These are phyloP conservation scores for Globisporangium paroecandrum DNA, from an alignment of 352 stramenopile species.

Conservation along the genomic window DNA sequence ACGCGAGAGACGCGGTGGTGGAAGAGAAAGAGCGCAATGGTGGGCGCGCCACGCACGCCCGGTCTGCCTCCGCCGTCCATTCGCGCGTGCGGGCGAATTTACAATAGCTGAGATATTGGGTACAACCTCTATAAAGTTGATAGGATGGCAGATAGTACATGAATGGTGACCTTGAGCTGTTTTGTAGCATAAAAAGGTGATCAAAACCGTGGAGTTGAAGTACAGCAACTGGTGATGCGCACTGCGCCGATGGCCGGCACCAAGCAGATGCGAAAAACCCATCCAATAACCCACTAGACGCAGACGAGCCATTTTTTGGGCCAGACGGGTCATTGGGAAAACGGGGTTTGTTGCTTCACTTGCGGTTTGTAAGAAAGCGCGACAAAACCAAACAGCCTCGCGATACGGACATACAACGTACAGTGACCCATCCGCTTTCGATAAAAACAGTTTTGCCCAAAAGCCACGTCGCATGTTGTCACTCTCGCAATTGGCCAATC, in stretches of 20 bases:
- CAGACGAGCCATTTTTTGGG: too few relatives aligned
- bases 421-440: too few relatives aligned
- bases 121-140: background rate
- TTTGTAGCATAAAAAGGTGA: background rate
- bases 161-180: too few relatives aligned
- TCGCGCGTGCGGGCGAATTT: background rate
- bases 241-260: background rate
- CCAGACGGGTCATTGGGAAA: background rate
- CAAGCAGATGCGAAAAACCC: background rate
- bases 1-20: background rate
- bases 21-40: background rate
- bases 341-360: background rate
- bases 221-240: conserved; percentile 12
- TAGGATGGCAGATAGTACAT: too few relatives aligned
- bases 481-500: background rate
- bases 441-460: background rate
- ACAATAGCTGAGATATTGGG: background rate
- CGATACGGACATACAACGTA: too few relatives aligned
- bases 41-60: too few relatives aligned
- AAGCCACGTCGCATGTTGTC: conserved; percentile 13
- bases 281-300: background rate
- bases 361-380: too few relatives aligned
- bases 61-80: background rate
- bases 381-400: too few relatives aligned
- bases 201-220: background rate